Conservation (phyloP, 345 rosid species). For the Camelina sativa region DNA sequence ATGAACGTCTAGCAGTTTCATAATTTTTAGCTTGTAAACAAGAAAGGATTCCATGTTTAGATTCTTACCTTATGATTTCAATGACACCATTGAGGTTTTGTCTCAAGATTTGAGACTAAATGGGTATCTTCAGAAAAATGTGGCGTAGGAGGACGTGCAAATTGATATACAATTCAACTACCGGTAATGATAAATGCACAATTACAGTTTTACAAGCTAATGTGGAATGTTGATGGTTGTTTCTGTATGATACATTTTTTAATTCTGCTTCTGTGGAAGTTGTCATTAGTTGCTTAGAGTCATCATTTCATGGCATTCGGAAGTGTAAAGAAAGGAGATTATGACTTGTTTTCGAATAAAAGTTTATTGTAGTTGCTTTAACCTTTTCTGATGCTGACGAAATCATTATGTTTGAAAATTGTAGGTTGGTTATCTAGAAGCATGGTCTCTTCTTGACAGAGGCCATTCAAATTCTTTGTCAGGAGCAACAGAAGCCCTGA, state of each 20-base stretch:
- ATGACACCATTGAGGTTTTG: neutral
- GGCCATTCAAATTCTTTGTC: constrained; percentile 71
- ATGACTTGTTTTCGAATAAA: neutral
- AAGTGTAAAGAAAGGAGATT: constrained; percentile 12
- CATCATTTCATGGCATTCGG: neutral
- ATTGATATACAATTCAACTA: neutral
- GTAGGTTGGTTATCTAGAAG: constrained; percentile 71
- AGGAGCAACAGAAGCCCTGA: constrained; percentile 87
- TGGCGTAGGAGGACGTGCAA: neutral
- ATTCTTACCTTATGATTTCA: neutral
- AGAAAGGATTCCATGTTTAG: constrained; percentile 1
- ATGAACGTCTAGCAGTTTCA: constrained; percentile 14
- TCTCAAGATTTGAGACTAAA: neutral
- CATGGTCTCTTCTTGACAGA: constrained; percentile 75
- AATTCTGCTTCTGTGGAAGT: constrained; percentile 3
- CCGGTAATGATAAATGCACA: constrained; percentile 6
- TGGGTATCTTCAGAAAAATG: neutral
- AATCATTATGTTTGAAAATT: constrained; percentile 22
- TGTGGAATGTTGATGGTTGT: constrained; percentile 13
- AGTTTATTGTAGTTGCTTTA: constrained; percentile 14
- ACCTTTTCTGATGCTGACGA: neutral
- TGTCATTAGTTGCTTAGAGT: constrained; percentile 1
- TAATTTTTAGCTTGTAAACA: neutral
- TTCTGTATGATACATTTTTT: constrained; percentile 3
- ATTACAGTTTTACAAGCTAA: neutral